A percentile compares a stretch with the other conserved stretches of the same genome.
Conservation (phyloP, 2,329 filamentous ascomycete species). For the Penicillium frequentans region DNA sequence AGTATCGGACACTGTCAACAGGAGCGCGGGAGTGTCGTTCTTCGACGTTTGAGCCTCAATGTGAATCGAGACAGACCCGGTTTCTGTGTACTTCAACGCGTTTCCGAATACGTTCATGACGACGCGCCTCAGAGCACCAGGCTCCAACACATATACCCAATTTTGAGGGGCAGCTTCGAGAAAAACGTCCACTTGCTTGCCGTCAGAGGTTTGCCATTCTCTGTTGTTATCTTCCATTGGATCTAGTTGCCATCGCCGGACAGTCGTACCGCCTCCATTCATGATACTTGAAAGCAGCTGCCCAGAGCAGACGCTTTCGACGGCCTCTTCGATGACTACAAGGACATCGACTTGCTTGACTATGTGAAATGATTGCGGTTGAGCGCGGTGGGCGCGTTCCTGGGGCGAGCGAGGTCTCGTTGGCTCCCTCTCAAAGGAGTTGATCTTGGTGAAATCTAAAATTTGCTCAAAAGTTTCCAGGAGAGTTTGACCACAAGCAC, state of each 20-base stretch:
- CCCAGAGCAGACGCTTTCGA: slow-evolving; percentile 53
- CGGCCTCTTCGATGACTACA: slow-evolving; percentile 52
- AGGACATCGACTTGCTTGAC: slow-evolving; percentile 39
- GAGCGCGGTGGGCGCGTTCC: slow-evolving; percentile 22
- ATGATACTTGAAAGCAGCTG: slow-evolving; percentile 20
- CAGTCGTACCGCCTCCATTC: neutral
- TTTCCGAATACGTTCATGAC: slow-evolving; percentile 64
- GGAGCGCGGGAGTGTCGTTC: slow-evolving; percentile 21
- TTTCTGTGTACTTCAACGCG: slow-evolving; percentile 59
- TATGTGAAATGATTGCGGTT: slow-evolving; percentile 13
- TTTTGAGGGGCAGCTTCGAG: slow-evolving; percentile 6
- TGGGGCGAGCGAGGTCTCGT: slow-evolving; percentile 12
- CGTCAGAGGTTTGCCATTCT: neutral
- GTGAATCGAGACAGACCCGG: slow-evolving; percentile 50
- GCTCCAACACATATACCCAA: slow-evolving; percentile 54
- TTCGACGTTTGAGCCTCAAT: slow-evolving; percentile 30
- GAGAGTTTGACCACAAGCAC: slow-evolving; percentile 40
- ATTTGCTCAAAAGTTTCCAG: slow-evolving; percentile 44
- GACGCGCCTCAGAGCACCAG: slow-evolving; percentile 54
- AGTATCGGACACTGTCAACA: slow-evolving; percentile 58
- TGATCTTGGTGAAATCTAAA: slow-evolving; percentile 37
- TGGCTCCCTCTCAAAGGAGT: slow-evolving; percentile 27
- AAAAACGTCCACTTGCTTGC: neutral
- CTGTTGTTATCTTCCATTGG: neutral
- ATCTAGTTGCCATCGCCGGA: neutral